Evolutionary conservation across 2,329 filamentous ascomycete species (phyloP).

Genomic region (Penicillium sp.): DNA sequence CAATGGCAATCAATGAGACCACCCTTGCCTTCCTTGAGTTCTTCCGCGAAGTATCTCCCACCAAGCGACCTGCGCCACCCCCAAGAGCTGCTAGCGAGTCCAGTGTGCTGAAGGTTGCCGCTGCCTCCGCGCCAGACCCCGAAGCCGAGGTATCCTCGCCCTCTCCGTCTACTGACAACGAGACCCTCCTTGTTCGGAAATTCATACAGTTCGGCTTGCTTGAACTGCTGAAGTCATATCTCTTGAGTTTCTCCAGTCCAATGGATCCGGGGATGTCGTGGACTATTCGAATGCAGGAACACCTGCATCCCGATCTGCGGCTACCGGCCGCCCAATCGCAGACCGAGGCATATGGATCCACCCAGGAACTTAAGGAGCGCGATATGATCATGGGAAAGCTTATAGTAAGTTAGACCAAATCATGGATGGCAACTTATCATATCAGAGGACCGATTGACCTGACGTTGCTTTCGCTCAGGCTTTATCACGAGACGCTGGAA

Average conservation of each 20-base stretch:
- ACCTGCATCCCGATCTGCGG: slow-evolving; percentile 51
- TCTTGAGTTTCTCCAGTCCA: slow-evolving; percentile 42
- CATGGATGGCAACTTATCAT: not conserved
- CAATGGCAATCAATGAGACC: slow-evolving; percentile 55
- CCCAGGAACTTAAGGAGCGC: slow-evolving; percentile 50
- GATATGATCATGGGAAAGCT: slow-evolving; percentile 58
- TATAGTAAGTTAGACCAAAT: slow-evolving; percentile 35
- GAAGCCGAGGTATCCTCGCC: slow-evolving; percentile 50
- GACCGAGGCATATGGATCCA: slow-evolving; percentile 50
- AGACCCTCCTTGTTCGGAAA: slow-evolving; percentile 51
- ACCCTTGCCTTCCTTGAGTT: slow-evolving; percentile 57
- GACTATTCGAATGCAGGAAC: slow-evolving; percentile 55
- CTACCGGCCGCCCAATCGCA: slow-evolving; percentile 52
- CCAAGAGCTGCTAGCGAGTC: slow-evolving; percentile 54
- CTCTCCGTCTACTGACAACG: slow-evolving; percentile 42
- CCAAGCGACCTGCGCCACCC: slow-evolving; percentile 58
- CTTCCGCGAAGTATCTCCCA: slow-evolving; percentile 56
- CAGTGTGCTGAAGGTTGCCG: slow-evolving; percentile 33
- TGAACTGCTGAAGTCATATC: slow-evolving; percentile 60
- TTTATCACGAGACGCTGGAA: slow-evolving; percentile 53
- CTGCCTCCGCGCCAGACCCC: slow-evolving; percentile 53
- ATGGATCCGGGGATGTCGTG: slow-evolving; percentile 43
- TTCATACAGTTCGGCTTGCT: slow-evolving; percentile 62
- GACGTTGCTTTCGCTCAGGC: slow-evolving; percentile 31
- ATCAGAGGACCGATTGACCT: not conserved